These are phyloP conservation scores for Durio zibethinus DNA, from an alignment of 345 rosid species.

Conservation along the genomic window DNA sequence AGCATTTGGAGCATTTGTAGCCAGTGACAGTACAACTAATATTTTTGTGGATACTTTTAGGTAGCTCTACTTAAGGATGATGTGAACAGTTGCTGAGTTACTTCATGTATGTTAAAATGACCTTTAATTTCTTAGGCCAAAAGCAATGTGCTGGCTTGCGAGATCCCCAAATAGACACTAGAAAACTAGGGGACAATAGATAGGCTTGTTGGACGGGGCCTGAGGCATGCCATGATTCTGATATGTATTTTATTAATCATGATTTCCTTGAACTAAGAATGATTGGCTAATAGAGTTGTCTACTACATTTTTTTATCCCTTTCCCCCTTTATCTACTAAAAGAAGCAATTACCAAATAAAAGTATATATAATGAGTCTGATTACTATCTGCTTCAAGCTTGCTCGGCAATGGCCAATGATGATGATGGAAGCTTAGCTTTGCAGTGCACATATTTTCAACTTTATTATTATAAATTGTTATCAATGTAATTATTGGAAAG, in stretches of 20 bases:
- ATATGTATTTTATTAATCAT: background rate
- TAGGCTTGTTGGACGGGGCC: background rate
- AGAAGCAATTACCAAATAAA: background rate
- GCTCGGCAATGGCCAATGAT: background rate
- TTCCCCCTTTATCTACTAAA: background rate
- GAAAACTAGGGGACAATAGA: background rate
- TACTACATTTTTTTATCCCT: background rate
- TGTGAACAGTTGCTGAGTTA: background rate
- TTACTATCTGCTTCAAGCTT: background rate
- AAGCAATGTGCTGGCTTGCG: background rate
- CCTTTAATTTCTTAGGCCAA: background rate
- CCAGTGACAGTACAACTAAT: background rate
- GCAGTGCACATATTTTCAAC: background rate
- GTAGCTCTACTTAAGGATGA: background rate
- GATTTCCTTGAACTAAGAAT: background rate
- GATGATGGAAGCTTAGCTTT: conserved; percentile 1
- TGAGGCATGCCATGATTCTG: background rate
- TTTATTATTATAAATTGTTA: background rate
- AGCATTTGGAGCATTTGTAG: background rate
- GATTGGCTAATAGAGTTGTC: background rate
- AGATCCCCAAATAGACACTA: background rate
- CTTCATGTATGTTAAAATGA: background rate
- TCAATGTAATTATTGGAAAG: background rate
- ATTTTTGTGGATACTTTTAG: background rate
- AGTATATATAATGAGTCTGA: background rate